These are phyloP conservation scores for Moesziomyces sp. DNA, from an alignment of 1,284 basidiomycete genomes.

Conservation along the genomic window DNA sequence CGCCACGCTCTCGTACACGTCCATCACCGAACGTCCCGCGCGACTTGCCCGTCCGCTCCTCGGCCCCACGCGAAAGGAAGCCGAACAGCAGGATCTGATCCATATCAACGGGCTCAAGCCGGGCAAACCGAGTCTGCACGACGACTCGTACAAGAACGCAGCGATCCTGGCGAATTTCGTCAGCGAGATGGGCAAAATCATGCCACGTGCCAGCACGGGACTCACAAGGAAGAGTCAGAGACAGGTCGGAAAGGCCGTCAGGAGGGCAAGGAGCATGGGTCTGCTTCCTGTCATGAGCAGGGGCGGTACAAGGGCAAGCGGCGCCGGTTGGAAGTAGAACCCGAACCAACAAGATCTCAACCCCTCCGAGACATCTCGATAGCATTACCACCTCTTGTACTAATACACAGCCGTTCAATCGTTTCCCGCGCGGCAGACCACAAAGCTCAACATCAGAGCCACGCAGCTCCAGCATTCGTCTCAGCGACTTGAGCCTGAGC, in stretches of 20 bases:
- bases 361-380: neutral
- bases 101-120: constrained; percentile 67
- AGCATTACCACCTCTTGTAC: too few relatives aligned
- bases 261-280: constrained; percentile 92
- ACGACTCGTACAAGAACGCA: constrained; percentile 75
- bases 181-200: constrained; percentile 86
- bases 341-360: too few relatives aligned
- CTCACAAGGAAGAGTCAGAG: constrained; percentile 86
- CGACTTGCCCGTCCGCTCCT: constrained; percentile 45
- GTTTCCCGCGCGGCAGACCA: too few relatives aligned
- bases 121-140: constrained; percentile 59
- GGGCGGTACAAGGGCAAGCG: constrained; percentile 38
- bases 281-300: constrained; percentile 74
- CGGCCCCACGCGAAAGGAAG: constrained; percentile 52
- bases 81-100: constrained; percentile 72
- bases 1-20: constrained; percentile 31
- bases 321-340: constrained; percentile 43
- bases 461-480: too few relatives aligned
- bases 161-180: constrained; percentile 77
- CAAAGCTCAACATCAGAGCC: too few relatives aligned
- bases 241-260: constrained; percentile 84
- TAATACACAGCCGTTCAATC: too few relatives aligned
- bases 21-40: constrained; percentile 28
- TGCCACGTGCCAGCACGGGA: constrained; percentile 76
- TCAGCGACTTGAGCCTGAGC: too few relatives aligned